Evolutionary conservation across 2,329 filamentous ascomycete genomes (phyloP), one percentile per base, ranked within the genome.

Genomic region (Ustulina deusta): DNA sequence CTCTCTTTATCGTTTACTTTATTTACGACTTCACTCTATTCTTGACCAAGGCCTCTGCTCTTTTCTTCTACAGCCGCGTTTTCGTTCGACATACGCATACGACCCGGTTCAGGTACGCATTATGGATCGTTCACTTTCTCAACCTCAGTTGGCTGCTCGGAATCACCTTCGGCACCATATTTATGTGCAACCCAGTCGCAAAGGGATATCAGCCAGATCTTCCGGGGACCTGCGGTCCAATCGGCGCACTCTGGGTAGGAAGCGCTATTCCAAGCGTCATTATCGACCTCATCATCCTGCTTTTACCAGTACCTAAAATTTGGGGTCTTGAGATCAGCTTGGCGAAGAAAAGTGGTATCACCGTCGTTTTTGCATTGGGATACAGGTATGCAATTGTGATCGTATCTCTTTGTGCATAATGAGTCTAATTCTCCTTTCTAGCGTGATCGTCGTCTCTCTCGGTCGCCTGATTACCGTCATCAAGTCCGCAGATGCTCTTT

Each of bases 301-400:
- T 72, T 1, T 46, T 71, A 3, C 72, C 72, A 0, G 2, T 74
- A 3, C 72, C 72, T 0, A 69, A 62, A n/a, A 38, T 74, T 1
- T 71, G 68, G 71, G 22, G 40, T 1, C 61, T 74, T 17, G 63
- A 73, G 9, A 71, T 61, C 6, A 67, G 52, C 25, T 3, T 4
- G 2, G 63, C 34, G 22, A 48, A 57, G 11, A 74, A 71, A 29
- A 20, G 59, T 5, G 69, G 66, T 10, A 59, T 72, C 15, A 57
- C 32, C 1, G 29, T 68, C 2, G 62, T 65, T 3, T 74, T 74
- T 25, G 15, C 63, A 5, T 32, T 73, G 1, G 72, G 72, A 10
- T 71, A 72, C 20, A 58, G 42, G 70, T 71, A 58, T 51, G 66
- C n/a, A n/a, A n/a, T n/a, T n/a, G n/a, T n/a, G n/a, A n/a, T n/a